These are phyloP conservation scores for Kodamaea nitidulidarum DNA, from an alignment of 805 yeast genomes.

Conservation along the genomic window DNA sequence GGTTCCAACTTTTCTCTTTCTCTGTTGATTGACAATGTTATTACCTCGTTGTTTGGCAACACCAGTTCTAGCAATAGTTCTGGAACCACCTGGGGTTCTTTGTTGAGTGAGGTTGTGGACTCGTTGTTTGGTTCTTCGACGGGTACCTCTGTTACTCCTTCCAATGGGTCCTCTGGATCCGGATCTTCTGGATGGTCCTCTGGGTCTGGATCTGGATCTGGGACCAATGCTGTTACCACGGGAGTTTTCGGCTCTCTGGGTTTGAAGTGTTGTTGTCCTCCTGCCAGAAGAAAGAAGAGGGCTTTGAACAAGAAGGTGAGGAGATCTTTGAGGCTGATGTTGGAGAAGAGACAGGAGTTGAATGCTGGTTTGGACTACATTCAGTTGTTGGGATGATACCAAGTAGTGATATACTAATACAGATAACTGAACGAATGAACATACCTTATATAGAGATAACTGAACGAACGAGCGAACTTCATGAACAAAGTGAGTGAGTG, in stretches of 20 bases:
- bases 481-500: no score
- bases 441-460: no score
- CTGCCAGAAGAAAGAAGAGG: slow-evolving; percentile 16
- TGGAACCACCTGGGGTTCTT: slow-evolving; percentile 9
- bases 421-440: no score
- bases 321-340: slow-evolving; percentile 19
- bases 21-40: slow-evolving; percentile 6
- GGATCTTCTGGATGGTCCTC: slow-evolving; percentile 1
- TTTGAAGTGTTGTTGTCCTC: slow-evolving; percentile 25
- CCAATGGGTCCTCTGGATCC: no score
- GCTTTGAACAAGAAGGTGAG: slow-evolving; percentile 9
- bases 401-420: no score
- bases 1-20: slow-evolving; percentile 3
- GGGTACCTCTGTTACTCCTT: no score
- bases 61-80: neutral
- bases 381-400: slow-evolving; percentile 6
- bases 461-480: no score
- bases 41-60: slow-evolving; percentile 5
- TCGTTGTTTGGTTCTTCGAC: slow-evolving; percentile 10
- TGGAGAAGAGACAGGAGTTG: slow-evolving; percentile 17
- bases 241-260: slow-evolving; percentile 8
- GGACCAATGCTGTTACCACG: slow-evolving; percentile 8
- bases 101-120: slow-evolving; percentile 6
- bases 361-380: slow-evolving; percentile 12
- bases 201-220: slow-evolving; percentile 3